phyloP scores from a whole-genome alignment of 805 yeast species.

The Vanderwaltozyma tropicalis region DNA sequence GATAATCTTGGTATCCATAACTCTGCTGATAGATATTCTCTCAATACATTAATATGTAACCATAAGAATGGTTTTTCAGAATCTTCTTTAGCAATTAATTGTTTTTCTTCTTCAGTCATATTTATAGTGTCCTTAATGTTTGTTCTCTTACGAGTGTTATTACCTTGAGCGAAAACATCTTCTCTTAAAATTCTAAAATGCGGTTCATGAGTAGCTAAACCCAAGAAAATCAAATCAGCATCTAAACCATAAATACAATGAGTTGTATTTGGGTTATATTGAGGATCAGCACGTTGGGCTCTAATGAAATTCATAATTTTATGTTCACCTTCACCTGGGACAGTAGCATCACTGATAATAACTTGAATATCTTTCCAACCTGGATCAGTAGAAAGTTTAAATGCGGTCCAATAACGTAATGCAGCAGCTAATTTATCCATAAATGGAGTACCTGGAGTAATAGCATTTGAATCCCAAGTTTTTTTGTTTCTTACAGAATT shows the following conservation, averaged over 20 bases:
- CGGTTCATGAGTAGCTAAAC: conserved; percentile 96
- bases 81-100: conserved; percentile 27
- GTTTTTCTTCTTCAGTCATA: conserved; percentile 50
- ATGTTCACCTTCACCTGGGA: conserved; percentile 99
- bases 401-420: conserved; percentile 84
- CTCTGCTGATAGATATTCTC: conserved; percentile 84
- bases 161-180: conserved; percentile 84
- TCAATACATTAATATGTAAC: conserved; percentile 77
- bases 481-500: conserved; percentile 61
- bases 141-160: conserved; percentile 22
- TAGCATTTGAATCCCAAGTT: conserved; percentile 91
- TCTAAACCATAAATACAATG: conserved; percentile 96
- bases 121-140: conserved; percentile 27
- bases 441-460: conserved; percentile 98
- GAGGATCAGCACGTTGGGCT: conserved; percentile 76
- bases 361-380: conserved; percentile 89
- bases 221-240: conserved; percentile 93
- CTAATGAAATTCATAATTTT: conserved; percentile 94
- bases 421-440: conserved; percentile 84
- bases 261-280: conserved; percentile 84
- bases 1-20: conserved; percentile 58
- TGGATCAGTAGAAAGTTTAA: conserved; percentile 78
- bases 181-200: conserved; percentile 89
- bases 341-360: conserved; percentile 88
- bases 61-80: conserved; percentile 77